Evolutionary conservation across 345 rosid genomes (phyloP), one percentile per base, ranked within the genome.

Genomic region (Cochlearia excelsa): DNA sequence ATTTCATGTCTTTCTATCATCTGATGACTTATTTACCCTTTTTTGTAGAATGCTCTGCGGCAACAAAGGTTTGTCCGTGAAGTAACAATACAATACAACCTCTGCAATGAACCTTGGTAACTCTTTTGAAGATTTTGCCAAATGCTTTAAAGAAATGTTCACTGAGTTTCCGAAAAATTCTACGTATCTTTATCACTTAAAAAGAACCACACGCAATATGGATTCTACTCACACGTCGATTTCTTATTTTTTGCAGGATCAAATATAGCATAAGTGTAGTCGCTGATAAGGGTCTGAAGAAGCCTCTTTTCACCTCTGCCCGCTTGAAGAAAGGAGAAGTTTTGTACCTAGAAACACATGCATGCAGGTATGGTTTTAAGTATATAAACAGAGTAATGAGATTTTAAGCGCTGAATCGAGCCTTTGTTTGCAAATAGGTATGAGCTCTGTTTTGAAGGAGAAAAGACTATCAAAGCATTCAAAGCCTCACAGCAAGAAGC

Each of bases 91-190:
- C 99, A 94, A 65, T 94, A 90, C 85, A 94, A 90, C 71, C 95
- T 94, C 64, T 94, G 99, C 83, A 90, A 94, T 80, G 99, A 94
- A 75, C 99, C 99, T 29, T 94, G 97, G 99, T 94, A 87, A 40
- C 67, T 63, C 53, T 56, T 47, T 37, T 59, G 8, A 10, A 30
- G 2, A 27, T 7, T 26, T 45, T 16, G 29, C 65, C 30, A 10
- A 53, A 57, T 51, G 30, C 38, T 53, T 30, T 4, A 53, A 40
- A 53, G 3, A 31, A 56, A 47, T 42, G 6, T 63, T 47, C 50
- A 34, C 44, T 44, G 38, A 49, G 50, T 49, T 41, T 57, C 29
- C 50, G 26, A 30, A 57, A 7, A 30, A 33, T 26, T 26, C 9
- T 40, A 51, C 3, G 35, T 16, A 54, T 69, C 51, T 47, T 54